These are phyloP conservation scores for Globisporangium spinosum DNA, from an alignment of 352 stramenopile genomes.

Conservation along the genomic window DNA sequence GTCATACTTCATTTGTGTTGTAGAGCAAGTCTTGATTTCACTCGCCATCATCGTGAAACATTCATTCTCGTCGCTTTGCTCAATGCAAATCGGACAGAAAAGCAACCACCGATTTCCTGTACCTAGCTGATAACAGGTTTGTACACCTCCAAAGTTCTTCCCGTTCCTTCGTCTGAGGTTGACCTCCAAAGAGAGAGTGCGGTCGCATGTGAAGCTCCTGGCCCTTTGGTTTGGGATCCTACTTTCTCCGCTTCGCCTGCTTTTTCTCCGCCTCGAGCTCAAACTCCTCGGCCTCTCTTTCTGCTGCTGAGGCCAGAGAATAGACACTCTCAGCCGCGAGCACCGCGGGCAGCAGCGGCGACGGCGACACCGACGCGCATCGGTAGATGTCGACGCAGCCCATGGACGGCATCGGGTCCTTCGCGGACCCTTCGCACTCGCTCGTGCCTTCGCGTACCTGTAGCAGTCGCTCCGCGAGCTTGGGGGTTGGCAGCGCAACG, in stretches of 20 bases:
- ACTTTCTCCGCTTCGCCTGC: constrained; percentile 8
- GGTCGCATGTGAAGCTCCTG: neutral
- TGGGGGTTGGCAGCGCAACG: constrained; percentile 38
- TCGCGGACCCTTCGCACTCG: constrained; percentile 32
- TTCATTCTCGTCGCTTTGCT: too few species aligned
- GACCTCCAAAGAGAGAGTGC: neutral
- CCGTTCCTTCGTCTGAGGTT: neutral
- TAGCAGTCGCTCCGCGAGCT: constrained; percentile 39
- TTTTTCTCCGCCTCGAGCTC: constrained; percentile 10
- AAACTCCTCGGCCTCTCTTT: constrained; percentile 6
- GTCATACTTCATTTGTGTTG: too few species aligned
- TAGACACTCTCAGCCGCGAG: neutral
- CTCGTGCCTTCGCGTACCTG: constrained; percentile 27
- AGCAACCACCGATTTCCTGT: too few species aligned
- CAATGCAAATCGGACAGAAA: too few species aligned
- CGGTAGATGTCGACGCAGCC: constrained; percentile 55
- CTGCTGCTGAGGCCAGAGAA: neutral
- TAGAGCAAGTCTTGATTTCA: too few species aligned
- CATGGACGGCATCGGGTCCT: constrained; percentile 60
- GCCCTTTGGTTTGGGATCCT: neutral
- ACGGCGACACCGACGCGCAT: constrained; percentile 18
- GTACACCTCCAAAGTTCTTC: neutral
- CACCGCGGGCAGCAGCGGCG: neutral
- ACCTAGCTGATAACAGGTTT: neutral
- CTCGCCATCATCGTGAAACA: too few species aligned